Percentiles rank a stretch among this genome's conserved stretches.
These are phyloP conservation scores for Lachnellula arida DNA, from an alignment of 2,329 filamentous ascomycete genomes.

Conservation along the genomic window DNA sequence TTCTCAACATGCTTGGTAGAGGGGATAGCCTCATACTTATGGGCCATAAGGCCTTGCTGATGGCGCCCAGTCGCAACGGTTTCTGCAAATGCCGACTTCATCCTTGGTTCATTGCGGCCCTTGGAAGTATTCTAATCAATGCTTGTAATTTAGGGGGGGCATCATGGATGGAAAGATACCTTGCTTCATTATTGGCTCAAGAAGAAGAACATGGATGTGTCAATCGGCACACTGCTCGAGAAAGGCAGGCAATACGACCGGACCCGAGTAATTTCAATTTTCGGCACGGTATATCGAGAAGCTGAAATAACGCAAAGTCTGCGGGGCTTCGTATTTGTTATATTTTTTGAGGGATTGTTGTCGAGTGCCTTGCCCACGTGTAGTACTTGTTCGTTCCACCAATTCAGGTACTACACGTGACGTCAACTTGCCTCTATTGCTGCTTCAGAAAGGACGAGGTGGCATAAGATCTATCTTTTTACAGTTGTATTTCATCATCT, in stretches of 20 bases:
- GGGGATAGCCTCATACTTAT: conserved; percentile 23
- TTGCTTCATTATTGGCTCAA: neutral
- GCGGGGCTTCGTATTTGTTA: neutral
- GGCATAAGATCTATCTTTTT: neutral
- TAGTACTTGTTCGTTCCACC: neutral
- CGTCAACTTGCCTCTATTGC: neutral
- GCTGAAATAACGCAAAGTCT: neutral
- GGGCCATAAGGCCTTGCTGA: neutral
- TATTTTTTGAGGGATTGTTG: neutral
- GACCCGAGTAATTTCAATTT: neutral
- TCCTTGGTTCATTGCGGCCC: neutral
- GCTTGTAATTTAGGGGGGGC: neutral
- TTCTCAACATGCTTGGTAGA: neutral
- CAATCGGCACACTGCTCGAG: neutral
- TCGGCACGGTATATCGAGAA: neutral
- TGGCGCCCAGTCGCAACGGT: conserved; percentile 1
- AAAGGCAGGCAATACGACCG: neutral
- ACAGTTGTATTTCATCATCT: no score
- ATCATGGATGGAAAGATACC: no score
- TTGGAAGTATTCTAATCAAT: neutral
- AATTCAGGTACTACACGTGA: conserved; percentile 2
- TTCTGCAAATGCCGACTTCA: conserved; percentile 10
- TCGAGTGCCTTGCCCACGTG: conserved; percentile 13
- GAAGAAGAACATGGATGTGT: neutral
- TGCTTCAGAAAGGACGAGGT: no score